Evolutionary conservation across 495 filamentous ascomycete species (phyloP), one percentile per base, ranked within the genome.

Genomic region (Sabuloglossum arenarium): DNA sequence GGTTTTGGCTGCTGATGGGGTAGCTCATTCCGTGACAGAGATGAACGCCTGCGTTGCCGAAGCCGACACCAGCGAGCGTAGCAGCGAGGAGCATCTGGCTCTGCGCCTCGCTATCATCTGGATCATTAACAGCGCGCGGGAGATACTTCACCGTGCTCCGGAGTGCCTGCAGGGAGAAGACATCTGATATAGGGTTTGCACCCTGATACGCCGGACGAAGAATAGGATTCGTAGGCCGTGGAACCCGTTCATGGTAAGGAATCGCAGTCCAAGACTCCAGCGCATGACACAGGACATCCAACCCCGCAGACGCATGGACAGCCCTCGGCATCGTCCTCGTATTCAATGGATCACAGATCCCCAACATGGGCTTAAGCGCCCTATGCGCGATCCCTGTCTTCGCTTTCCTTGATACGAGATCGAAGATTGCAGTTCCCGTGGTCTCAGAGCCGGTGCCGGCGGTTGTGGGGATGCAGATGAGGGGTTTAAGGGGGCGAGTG

Each of bases 11-110:
- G 25, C 86, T 89, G 61, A 97, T 91, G 6, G 90, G 90, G 66
- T 98, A 98, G 37, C 79, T 85, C 88, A 97, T 94, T 56, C 89
- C 91, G 64, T 98, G 91, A 69, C 91, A 98, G 5, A 98, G 73
- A 70, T 98, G 91, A 1, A 98, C 91, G 37, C 91, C 91, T 0
- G 91, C 91, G 65, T 98, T 98, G 27, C 91, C 91, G 68, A 97
- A 98, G 0, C 91, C 91, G 1, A 98, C 87, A 14, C 91, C 91
- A 0, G 91, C 91, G 0, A 98, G 71, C 0, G 91, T 97, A 0
- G 90, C 86, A 2, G 91, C 91, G 10, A 97, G 81, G 10, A 97
- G 74, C 91, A 98, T 98, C 70, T 97, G 76, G 9, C 73, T 79
- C 69, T 96, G 90, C 0, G 91, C 91, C 64, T 96, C 91, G 55